These are phyloP conservation scores for Candida buenavistaensis DNA, from an alignment of 1,139 yeast species.

Conservation along the genomic window DNA sequence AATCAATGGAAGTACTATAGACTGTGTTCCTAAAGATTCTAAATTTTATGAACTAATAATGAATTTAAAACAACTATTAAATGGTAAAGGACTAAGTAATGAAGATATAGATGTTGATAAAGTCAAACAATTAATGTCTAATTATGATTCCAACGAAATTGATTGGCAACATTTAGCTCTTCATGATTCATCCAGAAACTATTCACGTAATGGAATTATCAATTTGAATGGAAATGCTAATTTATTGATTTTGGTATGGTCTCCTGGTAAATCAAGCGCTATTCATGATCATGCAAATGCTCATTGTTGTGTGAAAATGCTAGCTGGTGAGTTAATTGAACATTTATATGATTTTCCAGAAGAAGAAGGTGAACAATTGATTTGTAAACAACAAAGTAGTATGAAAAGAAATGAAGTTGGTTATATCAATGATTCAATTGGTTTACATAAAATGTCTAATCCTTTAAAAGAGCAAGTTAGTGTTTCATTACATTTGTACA, in stretches of 20 bases:
- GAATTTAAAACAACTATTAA: slow-evolving; percentile 30
- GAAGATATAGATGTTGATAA: slow-evolving; percentile 57
- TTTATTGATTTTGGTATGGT: slow-evolving; percentile 68
- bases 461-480: slow-evolving; percentile 47
- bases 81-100: slow-evolving; percentile 37
- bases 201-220: slow-evolving; percentile 65
- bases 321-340: slow-evolving; percentile 62
- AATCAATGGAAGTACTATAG: slow-evolving; percentile 14
- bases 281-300: slow-evolving; percentile 81
- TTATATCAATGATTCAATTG: slow-evolving; percentile 66
- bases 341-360: slow-evolving; percentile 57
- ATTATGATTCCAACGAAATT: slow-evolving; percentile 45
- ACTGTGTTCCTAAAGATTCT: slow-evolving; percentile 12
- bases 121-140: slow-evolving; percentile 47
- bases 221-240: slow-evolving; percentile 71
- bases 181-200: slow-evolving; percentile 50
- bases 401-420: slow-evolving; percentile 53
- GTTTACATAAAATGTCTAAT: slow-evolving; percentile 66
- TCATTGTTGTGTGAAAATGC: slow-evolving; percentile 66
- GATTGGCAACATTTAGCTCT: slow-evolving; percentile 67
- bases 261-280: slow-evolving; percentile 64
- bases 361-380: slow-evolving; percentile 26
- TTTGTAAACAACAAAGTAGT: slow-evolving; percentile 32
- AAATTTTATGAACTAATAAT: slow-evolving; percentile 19
- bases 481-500: slow-evolving; percentile 71